Conservation (phyloP, 495 filamentous ascomycete species). For the Ramalina peruviana region DNA sequence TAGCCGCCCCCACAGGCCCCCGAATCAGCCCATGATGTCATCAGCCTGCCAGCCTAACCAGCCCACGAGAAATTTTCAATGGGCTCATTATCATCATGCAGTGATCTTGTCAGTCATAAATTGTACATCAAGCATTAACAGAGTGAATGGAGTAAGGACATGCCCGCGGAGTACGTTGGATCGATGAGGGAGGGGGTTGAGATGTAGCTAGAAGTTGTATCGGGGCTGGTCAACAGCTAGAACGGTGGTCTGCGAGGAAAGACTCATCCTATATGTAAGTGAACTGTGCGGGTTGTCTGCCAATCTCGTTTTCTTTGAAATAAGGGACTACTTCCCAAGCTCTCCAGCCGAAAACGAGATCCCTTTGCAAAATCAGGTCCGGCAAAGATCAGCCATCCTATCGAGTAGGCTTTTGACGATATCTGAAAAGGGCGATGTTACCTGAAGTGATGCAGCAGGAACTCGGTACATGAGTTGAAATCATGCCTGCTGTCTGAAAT, state of each 20-base stretch:
- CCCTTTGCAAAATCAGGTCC: constrained; percentile 17
- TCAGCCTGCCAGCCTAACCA: no score
- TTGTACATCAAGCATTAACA: not conserved
- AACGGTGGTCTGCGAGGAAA: not conserved
- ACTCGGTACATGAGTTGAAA: no score
- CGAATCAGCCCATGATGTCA: no score
- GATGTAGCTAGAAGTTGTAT: not conserved
- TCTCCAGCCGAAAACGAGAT: constrained; percentile 10
- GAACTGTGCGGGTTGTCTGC: not conserved
- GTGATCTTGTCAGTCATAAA: no score
- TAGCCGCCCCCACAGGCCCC: no score
- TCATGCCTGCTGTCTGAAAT: no score
- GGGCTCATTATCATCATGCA: no score
- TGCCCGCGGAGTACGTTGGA: not conserved
- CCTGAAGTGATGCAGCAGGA: not conserved
- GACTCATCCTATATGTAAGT: not conserved
- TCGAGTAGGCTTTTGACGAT: not conserved
- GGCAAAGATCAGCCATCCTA: constrained; percentile 15
- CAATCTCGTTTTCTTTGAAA: not conserved
- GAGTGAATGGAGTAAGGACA: not conserved
- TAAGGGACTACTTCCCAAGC: constrained; percentile 8
- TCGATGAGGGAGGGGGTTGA: not conserved
- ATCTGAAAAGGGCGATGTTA: constrained; percentile 15
- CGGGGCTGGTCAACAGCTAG: not conserved
- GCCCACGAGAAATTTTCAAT: no score